phyloP scores from a whole-genome alignment of 2,329 filamentous ascomycete genomes.

The Fusarium compactum region DNA sequence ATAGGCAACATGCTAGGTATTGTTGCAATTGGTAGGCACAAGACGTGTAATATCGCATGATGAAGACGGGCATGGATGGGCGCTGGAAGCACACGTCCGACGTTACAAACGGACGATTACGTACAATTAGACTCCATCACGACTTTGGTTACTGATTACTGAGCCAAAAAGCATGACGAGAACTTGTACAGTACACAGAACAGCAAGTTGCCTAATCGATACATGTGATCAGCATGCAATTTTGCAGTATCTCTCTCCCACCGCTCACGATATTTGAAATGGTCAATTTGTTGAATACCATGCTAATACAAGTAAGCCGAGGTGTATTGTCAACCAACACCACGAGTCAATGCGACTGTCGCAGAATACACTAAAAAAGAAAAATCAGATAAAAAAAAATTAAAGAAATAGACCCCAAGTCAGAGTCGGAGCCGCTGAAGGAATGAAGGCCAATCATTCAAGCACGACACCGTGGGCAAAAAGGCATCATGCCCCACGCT shows the following conservation, averaged over 20 bases:
- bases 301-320: constrained; percentile 28
- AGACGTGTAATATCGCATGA: constrained; percentile 37
- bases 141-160: constrained; percentile 32
- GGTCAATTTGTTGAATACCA: constrained; percentile 19
- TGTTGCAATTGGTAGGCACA: constrained; percentile 26
- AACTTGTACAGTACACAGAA: not conserved
- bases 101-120: constrained; percentile 41
- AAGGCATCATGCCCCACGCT: constrained; percentile 49
- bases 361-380: constrained; percentile 19
- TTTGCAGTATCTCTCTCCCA: constrained; percentile 9
- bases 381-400: constrained; percentile 24
- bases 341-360: constrained; percentile 27
- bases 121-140: constrained; percentile 36
- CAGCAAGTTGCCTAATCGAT: constrained; percentile 3
- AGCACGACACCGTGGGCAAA: constrained; percentile 45
- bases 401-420: not conserved
- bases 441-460: constrained; percentile 52
- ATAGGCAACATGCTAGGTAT: constrained; percentile 9
- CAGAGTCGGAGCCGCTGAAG: constrained; percentile 40
- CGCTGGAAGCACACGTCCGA: constrained; percentile 28
- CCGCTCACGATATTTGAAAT: constrained; percentile 18
- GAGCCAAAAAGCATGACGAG: constrained; percentile 32
- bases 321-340: constrained; percentile 4
- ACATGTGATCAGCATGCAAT: constrained; percentile 31
- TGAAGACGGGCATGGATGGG: constrained; percentile 13